These are phyloP conservation scores for Carex cristatella DNA, from an alignment of 176 grass and related monocot species.

Conservation along the genomic window DNA sequence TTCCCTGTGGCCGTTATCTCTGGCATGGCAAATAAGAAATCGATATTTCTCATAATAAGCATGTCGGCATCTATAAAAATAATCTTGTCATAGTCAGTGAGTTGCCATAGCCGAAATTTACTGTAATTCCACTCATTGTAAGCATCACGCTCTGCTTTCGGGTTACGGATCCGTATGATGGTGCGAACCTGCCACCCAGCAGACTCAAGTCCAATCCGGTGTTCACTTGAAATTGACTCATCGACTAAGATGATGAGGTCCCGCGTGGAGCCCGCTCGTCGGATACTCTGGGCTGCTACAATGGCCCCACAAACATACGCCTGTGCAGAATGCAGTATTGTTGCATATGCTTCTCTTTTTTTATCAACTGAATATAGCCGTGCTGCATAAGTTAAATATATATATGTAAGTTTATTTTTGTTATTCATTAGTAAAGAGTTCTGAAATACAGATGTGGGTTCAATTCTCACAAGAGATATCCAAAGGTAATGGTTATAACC, in stretches of 20 bases:
- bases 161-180: conserved; percentile 82
- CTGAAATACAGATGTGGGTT: not conserved
- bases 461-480: not conserved
- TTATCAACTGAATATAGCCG: conserved; percentile 54
- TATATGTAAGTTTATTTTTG: not conserved
- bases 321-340: conserved; percentile 83
- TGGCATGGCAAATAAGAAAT: conserved; percentile 85
- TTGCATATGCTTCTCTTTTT: conserved; percentile 71
- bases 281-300: conserved; percentile 84
- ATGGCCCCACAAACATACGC: conserved; percentile 88
- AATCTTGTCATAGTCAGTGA: conserved; percentile 96
- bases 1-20: conserved; percentile 85
- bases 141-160: conserved; percentile 73
- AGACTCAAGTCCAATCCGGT: conserved; percentile 57
- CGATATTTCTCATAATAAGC: conserved; percentile 76
- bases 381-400: conserved; percentile 39
- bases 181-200: conserved; percentile 89
- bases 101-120: conserved; percentile 95
- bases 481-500: not conserved
- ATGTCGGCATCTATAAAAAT: conserved; percentile 96
- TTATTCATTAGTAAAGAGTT: not conserved
- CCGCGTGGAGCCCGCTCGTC: conserved; percentile 73
- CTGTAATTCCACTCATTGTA: conserved; percentile 99
- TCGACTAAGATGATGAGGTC: conserved; percentile 93
- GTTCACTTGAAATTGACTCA: conserved; percentile 52